Conservation (phyloP, 2,329 filamentous ascomycete genomes). For the Trichoderma aggressivum region DNA sequence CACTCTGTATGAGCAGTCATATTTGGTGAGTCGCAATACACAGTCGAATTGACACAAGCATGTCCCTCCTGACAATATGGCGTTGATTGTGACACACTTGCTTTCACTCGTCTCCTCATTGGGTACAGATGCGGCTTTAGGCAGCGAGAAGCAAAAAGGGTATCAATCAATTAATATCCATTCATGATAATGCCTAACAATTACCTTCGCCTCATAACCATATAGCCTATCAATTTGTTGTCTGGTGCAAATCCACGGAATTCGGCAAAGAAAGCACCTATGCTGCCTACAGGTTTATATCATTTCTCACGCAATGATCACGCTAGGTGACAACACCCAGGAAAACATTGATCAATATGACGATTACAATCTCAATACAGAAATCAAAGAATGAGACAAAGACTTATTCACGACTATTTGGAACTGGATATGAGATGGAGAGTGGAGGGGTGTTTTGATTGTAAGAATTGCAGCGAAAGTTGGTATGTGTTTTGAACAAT, state of each 20-base stretch:
- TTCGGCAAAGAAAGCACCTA: neutral
- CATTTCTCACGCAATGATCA: neutral
- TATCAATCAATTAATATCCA: neutral
- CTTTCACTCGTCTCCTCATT: neutral
- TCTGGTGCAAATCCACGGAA: neutral
- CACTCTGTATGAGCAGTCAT: neutral
- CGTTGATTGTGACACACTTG: neutral
- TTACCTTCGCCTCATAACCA: neutral
- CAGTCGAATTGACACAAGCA: neutral
- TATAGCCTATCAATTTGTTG: neutral
- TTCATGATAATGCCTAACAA: neutral
- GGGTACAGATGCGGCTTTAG: neutral
- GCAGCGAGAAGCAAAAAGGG: neutral
- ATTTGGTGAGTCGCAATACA: neutral
- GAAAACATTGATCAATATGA: neutral
- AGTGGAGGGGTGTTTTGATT: neutral
- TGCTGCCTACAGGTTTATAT: neutral
- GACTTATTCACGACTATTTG: neutral
- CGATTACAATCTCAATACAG: neutral
- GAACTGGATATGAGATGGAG: neutral
- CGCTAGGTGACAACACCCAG: neutral
- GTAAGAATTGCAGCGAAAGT: neutral
- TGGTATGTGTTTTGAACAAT: neutral
- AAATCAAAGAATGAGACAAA: neutral
- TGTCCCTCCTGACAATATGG: neutral